phyloP scores from a whole-genome alignment of 2,329 filamentous ascomycete genomes.

The Aspergillus hortae region DNA sequence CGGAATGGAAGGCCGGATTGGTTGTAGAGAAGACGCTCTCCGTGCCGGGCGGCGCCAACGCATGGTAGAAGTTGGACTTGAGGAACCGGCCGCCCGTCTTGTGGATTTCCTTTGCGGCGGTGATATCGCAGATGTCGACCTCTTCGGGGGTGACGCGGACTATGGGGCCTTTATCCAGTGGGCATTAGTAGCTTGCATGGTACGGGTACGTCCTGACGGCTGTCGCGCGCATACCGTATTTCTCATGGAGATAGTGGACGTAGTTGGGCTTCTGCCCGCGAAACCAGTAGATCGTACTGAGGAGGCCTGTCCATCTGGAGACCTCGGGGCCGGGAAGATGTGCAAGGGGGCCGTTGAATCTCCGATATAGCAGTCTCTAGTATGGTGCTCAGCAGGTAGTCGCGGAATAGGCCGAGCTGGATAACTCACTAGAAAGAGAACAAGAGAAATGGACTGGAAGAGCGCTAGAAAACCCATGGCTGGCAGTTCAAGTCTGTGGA shows the following conservation, averaged over 20 bases:
- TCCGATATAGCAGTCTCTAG: slow-evolving; percentile 2
- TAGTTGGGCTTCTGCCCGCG: slow-evolving; percentile 17
- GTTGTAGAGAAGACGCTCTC: slow-evolving; percentile 41
- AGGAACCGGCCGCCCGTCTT: slow-evolving; percentile 28
- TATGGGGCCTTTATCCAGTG: slow-evolving; percentile 23
- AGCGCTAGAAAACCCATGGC: too few relatives aligned
- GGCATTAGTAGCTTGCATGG: not conserved
- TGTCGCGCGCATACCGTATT: slow-evolving; percentile 22
- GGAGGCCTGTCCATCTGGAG: slow-evolving; percentile 23
- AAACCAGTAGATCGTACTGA: slow-evolving; percentile 21
- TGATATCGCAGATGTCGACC: slow-evolving; percentile 38
- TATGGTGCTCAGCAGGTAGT: not conserved
- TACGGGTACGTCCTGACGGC: not conserved
- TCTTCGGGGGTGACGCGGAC: slow-evolving; percentile 27
- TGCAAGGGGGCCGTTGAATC: slow-evolving; percentile 13
- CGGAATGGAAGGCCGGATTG: slow-evolving; percentile 33
- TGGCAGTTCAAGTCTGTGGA: too few relatives aligned
- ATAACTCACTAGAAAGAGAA: too few relatives aligned
- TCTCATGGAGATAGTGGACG: slow-evolving; percentile 24
- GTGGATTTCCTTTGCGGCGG: slow-evolving; percentile 33
- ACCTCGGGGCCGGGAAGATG: slow-evolving; percentile 21
- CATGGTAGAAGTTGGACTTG: slow-evolving; percentile 34
- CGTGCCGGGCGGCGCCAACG: slow-evolving; percentile 12
- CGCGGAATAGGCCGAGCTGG: too few relatives aligned
- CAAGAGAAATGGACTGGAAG: too few relatives aligned